Percentiles rank a stretch among this genome's conserved stretches.
Evolutionary conservation across 108 stramenopile genomes (phyloP).

Genomic region (Nitzschia sp.): DNA sequence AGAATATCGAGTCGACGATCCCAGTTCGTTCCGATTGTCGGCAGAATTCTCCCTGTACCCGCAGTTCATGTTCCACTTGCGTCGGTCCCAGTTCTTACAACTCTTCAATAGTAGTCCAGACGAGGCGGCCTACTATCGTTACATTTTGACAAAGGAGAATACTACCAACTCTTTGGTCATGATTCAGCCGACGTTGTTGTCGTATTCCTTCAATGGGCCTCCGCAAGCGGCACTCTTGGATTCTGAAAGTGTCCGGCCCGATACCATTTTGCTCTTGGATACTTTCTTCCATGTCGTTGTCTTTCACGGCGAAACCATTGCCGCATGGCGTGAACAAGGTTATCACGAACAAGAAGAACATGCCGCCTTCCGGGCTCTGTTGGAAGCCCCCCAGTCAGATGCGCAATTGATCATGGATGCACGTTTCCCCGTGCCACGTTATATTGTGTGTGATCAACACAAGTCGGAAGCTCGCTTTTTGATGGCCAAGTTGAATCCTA

Average conservation of each 20-base stretch:
- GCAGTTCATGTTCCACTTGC: constrained; percentile 97
- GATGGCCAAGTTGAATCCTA: constrained; percentile 98
- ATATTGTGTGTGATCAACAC: constrained; percentile 99
- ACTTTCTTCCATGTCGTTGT: constrained; percentile 99
- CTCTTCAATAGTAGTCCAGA: constrained; percentile 98
- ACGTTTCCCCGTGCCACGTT: constrained; percentile 96
- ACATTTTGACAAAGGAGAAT: constrained; percentile 90
- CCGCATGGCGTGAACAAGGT: constrained; percentile 97
- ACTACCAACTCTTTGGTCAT: constrained; percentile 96
- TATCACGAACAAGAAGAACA: constrained; percentile 98
- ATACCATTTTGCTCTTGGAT: constrained; percentile 97
- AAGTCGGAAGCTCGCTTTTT: constrained; percentile 98
- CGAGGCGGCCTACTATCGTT: constrained; percentile 96
- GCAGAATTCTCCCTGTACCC: constrained; percentile 97
- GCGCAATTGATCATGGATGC: constrained; percentile 98
- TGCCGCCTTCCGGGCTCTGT: constrained; percentile 87
- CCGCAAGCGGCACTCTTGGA: constrained; percentile 96
- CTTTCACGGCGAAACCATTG: constrained; percentile 99
- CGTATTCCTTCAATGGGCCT: constrained; percentile 95
- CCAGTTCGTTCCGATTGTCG: constrained; percentile 88
- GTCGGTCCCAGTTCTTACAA: constrained; percentile 95
- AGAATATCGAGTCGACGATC: constrained; percentile 94
- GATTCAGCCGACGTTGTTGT: constrained; percentile 98
- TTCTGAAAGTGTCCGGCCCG: constrained; percentile 91
- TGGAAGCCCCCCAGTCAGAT: constrained; percentile 96